Base-by-base conservation (phyloP, 495 filamentous ascomycete genomes). In the Penicillium paxilli region DNA sequence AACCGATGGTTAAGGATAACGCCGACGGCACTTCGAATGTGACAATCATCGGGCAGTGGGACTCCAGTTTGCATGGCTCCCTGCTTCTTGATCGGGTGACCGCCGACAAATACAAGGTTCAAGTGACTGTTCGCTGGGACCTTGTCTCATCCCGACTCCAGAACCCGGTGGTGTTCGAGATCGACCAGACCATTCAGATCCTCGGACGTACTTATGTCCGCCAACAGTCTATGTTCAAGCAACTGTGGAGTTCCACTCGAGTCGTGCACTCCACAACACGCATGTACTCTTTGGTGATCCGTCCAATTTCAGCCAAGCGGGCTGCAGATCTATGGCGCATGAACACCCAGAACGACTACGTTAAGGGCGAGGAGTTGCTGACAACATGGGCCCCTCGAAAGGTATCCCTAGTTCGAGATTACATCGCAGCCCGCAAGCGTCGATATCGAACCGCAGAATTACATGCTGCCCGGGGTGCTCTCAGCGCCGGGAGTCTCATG, bases 241-340 rank as follows among this genome's bases (percentile, higher is more conserved):
- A 91, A 52, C 75, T 98, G 7, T 97, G 88, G 84, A 92, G 90
- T 61, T 84, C 84, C 16, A 86, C 87, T 11, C 82, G 92, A 23
- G 86, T 96, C 58, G 89, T 96, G 17, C 92, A 93, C 71, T 92
- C 91, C 20, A 89, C 86, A 2, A 87, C 87, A 20, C 85, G 84
- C 33, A 87, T 96, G 55, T 99, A 95, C 74, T 89, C 89, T 8
- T 72, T 97, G 32, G 82, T 83, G 23, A 85, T 99, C 67, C 89
- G 88, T 35, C 94, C 94, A 0, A 84, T 89, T 10, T 90, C 91
- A 19, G 90, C 93, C 35, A 96, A 96, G 70, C 83, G 90, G 23
- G 94, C 89, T 0, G 89, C 89, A 7, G 94, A 98, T 62, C 78
- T 98, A 4, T 98, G 94, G 94, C 83, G 94, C 46, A 96, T 98